Evolutionary conservation across 495 filamentous ascomycete species (phyloP).

Genomic region (Trichoderma reesei): DNA sequence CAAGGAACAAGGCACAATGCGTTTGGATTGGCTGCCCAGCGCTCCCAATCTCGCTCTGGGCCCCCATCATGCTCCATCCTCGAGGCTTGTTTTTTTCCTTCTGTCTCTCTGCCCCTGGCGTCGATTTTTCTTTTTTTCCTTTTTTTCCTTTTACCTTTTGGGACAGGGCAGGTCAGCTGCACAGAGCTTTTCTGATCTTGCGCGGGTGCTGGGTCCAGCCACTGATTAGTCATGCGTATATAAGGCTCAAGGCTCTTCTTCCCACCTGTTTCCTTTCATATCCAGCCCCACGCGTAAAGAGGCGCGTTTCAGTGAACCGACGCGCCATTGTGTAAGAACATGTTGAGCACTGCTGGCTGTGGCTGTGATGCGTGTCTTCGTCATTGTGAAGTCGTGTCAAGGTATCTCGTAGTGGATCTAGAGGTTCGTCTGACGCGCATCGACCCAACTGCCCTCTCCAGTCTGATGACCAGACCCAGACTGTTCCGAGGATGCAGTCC

Average conservation of each 20-base stretch:
- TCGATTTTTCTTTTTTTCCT: neutral
- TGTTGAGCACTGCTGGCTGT: neutral
- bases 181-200: constrained; percentile 10
- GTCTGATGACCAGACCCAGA: too few species aligned
- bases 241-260: neutral
- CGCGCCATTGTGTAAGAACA: neutral
- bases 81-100: neutral
- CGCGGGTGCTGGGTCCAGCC: constrained; percentile 12
- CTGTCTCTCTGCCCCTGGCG: neutral
- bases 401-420: neutral
- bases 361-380: neutral
- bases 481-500: too few species aligned
- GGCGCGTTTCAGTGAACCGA: neutral
- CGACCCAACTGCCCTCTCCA: neutral
- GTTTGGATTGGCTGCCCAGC: neutral
- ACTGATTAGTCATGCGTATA: constrained; percentile 18
- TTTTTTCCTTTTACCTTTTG: too few species aligned
- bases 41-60: neutral
- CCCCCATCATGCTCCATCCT: neutral
- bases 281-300: neutral
- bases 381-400: neutral
- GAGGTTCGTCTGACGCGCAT: neutral
- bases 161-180: too few species aligned
- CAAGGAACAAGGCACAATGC: neutral
- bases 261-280: constrained; percentile 13